Base-by-base conservation (phyloP, 179 eudicot species). In the Sideroxylon spinosum region DNA sequence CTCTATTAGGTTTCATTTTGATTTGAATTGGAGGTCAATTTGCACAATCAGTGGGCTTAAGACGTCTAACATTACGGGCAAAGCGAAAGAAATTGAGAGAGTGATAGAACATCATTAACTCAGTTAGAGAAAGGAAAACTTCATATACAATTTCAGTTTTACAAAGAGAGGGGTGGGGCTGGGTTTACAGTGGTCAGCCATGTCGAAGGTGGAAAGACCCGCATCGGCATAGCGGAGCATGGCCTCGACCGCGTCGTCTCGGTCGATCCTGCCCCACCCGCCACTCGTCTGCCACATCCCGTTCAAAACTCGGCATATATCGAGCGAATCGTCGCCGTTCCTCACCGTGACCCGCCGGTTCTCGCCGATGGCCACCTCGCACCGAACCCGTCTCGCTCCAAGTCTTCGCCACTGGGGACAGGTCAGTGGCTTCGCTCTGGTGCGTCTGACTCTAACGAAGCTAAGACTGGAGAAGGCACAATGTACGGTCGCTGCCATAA, bases 261-360 rank as follows among this genome's bases (percentile, higher is more conserved):
- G 87, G 77, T 95, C 97, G 25, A 95, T 93, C 60, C 89, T 78
- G 19, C 99, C 99, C 99, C 99, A 93, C 4, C 98, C 97, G n/a
- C 99, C 99, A 77, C 99, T 95, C 1, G 98, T 93, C 81, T 95
- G 99, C 99, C 99, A 95, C 98, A 93, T 91, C 14, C 98, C 99
- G 46, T 95, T 95, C 76, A 95, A 78, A 2, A 95, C 95, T 79
- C 98, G 78, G 89, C 91, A 89, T 78, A 93, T 88, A 44, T 90
- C 91, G 73, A 93, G 59, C 49, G 90, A 86, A 80, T 93, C 97
- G 37, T 86, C 83, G 4, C 93, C 92, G 68, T 90, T 84, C 75
- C 79, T 81, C 71, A 93, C 78, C 60, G 81, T 87, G 22, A 86
- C 88, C 52, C 78, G 82, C 67, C 86, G 87, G 32, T 80, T 83